Evolutionary conservation across 305 asterid species (phyloP).

Genomic region (Solanum hybrid): DNA sequence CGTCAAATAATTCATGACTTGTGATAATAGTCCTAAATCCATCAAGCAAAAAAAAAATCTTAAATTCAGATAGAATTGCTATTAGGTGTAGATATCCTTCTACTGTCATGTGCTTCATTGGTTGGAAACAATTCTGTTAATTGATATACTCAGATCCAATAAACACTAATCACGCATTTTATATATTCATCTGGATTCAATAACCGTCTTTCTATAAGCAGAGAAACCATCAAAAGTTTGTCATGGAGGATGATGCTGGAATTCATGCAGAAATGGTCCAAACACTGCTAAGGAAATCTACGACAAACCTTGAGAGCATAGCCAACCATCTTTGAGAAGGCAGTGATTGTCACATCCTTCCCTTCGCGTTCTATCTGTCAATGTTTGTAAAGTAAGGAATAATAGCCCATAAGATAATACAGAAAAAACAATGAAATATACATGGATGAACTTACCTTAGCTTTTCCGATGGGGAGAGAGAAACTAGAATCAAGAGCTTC

Average conservation of each 20-base stretch:
- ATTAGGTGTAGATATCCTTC: not conserved
- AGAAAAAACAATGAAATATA: not conserved
- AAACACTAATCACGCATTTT: not conserved
- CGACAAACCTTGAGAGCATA: conserved; percentile 70
- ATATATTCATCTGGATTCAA: not conserved
- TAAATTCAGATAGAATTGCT: not conserved
- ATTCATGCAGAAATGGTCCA: not conserved
- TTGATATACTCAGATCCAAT: not conserved
- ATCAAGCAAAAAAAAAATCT: not conserved
- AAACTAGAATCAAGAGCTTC: conserved; percentile 92
- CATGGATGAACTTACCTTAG: conserved; percentile 50
- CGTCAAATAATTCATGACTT: not conserved
- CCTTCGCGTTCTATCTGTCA: conserved; percentile 78
- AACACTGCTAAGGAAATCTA: not conserved
- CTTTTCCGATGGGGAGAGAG: conserved; percentile 85
- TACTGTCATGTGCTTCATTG: not conserved
- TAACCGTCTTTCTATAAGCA: not conserved
- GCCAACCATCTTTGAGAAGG: conserved; percentile 95
- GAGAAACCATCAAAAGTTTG: not conserved
- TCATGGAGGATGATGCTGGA: not conserved
- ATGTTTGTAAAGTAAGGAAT: not conserved
- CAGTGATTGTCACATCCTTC: conserved; percentile 70
- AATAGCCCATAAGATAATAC: not conserved
- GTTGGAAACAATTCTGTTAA: not conserved
- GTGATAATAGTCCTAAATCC: not conserved